Evolutionary conservation across 495 filamentous ascomycete genomes (phyloP), one percentile per base, ranked within the genome.

Genomic region (Aspergillus leporis): DNA sequence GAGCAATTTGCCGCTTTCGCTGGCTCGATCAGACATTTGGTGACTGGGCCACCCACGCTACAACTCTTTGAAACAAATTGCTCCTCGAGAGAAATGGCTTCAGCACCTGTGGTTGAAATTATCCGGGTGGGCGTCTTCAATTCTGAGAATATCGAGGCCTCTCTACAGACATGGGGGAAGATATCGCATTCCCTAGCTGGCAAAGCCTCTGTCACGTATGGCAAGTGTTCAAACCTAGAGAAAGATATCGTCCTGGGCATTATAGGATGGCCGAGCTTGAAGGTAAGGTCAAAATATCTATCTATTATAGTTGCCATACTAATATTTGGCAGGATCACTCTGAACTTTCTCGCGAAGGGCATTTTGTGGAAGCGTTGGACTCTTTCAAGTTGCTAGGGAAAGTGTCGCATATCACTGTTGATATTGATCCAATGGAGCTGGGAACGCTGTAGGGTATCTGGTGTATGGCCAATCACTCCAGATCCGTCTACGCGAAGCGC

Each of bases 181-280:
- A 21, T n/a, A 6, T 47, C n/a, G 43, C n/a, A 18, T 47, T 1
- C 1, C 19, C n/a, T 21, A 8, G 10, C 18, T 23, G 23, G 23
- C 19, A 47, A 10, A 19, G 3, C 19, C 2, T 21, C 43, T 18
- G n/a, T 47, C n/a, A 47, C 13, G 10, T 47, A 47, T 12, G 43
- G 43, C 5, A 47, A 9, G 10, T 18, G 43, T 13, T 21, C 43
- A 19, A 47, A 47, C 6, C 43, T 47, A 10, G 43, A 47, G 13
- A 19, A 19, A 18, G 12, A 4, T 47, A n/a, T 47, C 23, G 43
- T 47, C 21, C 48, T 47, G 7, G 61, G 57, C 0, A 53, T 64
- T 6, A 49, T 64, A 8, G 61, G 57, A 36, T 64, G 61, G 61
- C 16, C 13, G n/a, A 46, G 32, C 7, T 14, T 19, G 0, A 51